Evolutionary conservation across 2,329 filamentous ascomycete genomes (phyloP), one percentile per base, ranked within the genome.

Genomic region (Colletotrichum lini): DNA sequence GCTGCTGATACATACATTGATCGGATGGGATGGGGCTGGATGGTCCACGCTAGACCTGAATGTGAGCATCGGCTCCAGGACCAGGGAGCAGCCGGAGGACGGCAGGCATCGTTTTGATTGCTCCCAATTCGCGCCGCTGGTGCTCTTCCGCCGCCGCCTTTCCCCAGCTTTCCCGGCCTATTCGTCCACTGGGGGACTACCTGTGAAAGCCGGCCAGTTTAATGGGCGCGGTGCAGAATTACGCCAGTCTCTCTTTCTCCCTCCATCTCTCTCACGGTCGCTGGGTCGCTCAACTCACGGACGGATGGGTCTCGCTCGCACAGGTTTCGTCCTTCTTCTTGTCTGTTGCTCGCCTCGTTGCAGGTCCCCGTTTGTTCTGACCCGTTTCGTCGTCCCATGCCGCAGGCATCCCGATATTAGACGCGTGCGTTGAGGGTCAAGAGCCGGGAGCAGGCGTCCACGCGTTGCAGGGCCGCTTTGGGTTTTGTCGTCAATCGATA

Each of bases 331-430:
- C 30, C 18, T 57, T 13, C 52, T 42, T 59, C 44, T 47, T n/a
- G 42, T n/a, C 53, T 59, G 53, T 54, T 23, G 44, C 63, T 59
- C 52, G 53, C 21, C 53, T 65, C 53, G n/a, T 21, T 52, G 38
- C 23, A 15, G 47, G 47, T 30, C 47, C 47, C 23, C 45, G 10
- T 23, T 60, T 52, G 52, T 68, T 12, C 35, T 23, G 40, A 45
- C 38, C 44, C 23, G 42, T 69, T 53, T 40, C 45, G 30, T 58
- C 53, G 30, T 61, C 38, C 69, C 44, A 38, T 38, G 58, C 54
- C 54, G 65, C 65, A 64, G 47, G 58, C 58, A 49, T 54, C 53
- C 65, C 53, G 58, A 69, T 60, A 64, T 69, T 54, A 53, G 50
- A 53, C 50, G 15, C 30, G 3, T 3, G 15, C 60, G 54, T 72